phyloP scores from a whole-genome alignment of 1,139 yeast genomes.

The Starmera stellimalicola region DNA sequence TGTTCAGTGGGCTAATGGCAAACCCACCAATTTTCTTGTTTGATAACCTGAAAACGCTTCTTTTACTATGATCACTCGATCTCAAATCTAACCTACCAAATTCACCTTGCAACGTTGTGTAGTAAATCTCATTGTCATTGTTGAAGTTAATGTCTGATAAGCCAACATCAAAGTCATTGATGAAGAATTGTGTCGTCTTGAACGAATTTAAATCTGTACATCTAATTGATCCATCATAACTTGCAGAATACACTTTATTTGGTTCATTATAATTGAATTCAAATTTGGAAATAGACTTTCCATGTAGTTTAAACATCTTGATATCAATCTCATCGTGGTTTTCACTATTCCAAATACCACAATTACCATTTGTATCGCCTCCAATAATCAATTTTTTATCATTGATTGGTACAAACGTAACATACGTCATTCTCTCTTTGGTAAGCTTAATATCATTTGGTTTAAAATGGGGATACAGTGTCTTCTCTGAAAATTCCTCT shows the following conservation, averaged over 20 bases:
- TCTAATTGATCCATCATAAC: constrained; percentile 85
- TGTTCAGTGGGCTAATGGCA: constrained; percentile 58
- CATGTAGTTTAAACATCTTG: constrained; percentile 62
- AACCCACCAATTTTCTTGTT: constrained; percentile 92
- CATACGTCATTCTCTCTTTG: constrained; percentile 62
- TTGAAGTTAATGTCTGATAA: constrained; percentile 47
- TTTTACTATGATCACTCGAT: constrained; percentile 26
- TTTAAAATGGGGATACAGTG: constrained; percentile 45
- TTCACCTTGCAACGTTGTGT: constrained; percentile 73
- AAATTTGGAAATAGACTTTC: constrained; percentile 61
- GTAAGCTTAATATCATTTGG: constrained; percentile 69
- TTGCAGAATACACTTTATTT: constrained; percentile 52
- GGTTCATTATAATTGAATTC: constrained; percentile 41
- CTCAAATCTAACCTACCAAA: constrained; percentile 66
- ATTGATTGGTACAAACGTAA: constrained; percentile 66
- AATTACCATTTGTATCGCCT: constrained; percentile 77
- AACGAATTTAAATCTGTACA: constrained; percentile 56
- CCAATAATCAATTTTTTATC: constrained; percentile 61
- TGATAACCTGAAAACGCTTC: constrained; percentile 48
- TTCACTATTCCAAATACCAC: constrained; percentile 85
- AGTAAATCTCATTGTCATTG: constrained; percentile 47
- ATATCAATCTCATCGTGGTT: constrained; percentile 39
- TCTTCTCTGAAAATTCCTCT: constrained; percentile 40
- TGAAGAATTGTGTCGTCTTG: constrained; percentile 48
- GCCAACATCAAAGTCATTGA: constrained; percentile 48